A percentile compares a stretch with the other conserved stretches of the same genome.
Conservation (phyloP, 2,329 filamentous ascomycete genomes). For the Coniochaeta sp. region DNA sequence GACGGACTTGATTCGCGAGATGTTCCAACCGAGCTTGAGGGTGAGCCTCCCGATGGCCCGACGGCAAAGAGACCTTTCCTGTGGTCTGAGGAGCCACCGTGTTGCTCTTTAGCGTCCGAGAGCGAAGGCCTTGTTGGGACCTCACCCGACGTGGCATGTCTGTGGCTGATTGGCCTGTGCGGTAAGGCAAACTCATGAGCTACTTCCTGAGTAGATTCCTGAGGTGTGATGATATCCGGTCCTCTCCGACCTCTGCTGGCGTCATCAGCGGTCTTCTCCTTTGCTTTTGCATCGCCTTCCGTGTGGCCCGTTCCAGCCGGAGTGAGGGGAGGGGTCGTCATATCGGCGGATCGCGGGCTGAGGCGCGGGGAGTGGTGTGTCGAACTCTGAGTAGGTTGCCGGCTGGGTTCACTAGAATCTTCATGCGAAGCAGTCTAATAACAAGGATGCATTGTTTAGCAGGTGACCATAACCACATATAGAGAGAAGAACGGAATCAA, state of each 20-base stretch:
- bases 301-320: slow-evolving; percentile 63
- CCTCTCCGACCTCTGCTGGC: slow-evolving; percentile 11
- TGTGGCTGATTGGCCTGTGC: slow-evolving; percentile 34
- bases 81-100: slow-evolving; percentile 26
- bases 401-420: slow-evolving; percentile 53
- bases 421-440: slow-evolving; percentile 55
- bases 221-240: slow-evolving; percentile 51
- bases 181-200: slow-evolving; percentile 42
- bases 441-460: slow-evolving; percentile 10
- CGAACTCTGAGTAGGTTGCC: slow-evolving; percentile 57
- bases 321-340: slow-evolving; percentile 85
- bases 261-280: slow-evolving; percentile 11
- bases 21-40: slow-evolving; percentile 42
- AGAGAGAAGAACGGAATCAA: not conserved
- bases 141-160: slow-evolving; percentile 30
- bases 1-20: slow-evolving; percentile 61
- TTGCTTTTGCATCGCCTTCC: slow-evolving; percentile 26
- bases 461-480: not conserved
- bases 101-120: slow-evolving; percentile 21
- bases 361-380: slow-evolving; percentile 60
- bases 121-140: slow-evolving; percentile 32
- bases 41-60: slow-evolving; percentile 27
- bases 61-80: slow-evolving; percentile 48
- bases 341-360: slow-evolving; percentile 60
- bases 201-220: slow-evolving; percentile 55